phyloP scores from a whole-genome alignment of 495 filamentous ascomycete genomes.

The Hypomontagnella monticulosa region DNA sequence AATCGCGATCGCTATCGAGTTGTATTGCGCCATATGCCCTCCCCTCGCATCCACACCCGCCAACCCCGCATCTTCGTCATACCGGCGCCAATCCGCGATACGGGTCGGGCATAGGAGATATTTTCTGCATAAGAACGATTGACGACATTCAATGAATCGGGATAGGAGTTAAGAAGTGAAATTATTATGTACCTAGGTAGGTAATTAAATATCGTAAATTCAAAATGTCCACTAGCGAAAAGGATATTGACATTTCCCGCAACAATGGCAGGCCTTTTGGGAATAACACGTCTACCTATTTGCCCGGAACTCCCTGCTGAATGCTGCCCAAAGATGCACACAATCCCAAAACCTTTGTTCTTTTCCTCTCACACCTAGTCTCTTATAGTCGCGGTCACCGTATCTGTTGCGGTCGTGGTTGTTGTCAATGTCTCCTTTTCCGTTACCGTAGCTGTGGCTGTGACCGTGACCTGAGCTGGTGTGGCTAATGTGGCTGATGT shows the following conservation, averaged over 20 bases:
- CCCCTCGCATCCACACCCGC: conserved; percentile 4
- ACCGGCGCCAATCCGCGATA: conserved; percentile 9
- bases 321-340: conserved; percentile 7
- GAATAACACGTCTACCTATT: conserved; percentile 1
- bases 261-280: not conserved
- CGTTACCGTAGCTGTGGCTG: conserved; percentile 30
- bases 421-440: conserved; percentile 36
- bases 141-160: not conserved
- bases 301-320: conserved; percentile 21
- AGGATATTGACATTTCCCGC: conserved; percentile 28
- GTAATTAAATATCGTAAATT: conserved; percentile 22
- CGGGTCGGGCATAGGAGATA: conserved; percentile 36
- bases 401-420: conserved; percentile 31
- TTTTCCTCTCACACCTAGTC: not conserved
- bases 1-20: conserved; percentile 11
- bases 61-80: conserved; percentile 28
- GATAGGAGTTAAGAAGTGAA: not conserved
- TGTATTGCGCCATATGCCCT: conserved; percentile 28
- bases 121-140: not conserved
- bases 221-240: conserved; percentile 13
- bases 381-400: conserved; percentile 18
- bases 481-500: not conserved
- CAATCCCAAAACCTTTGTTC: too few relatives aligned
- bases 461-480: not conserved
- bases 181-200: not conserved